Base-by-base conservation (phyloP, 768 basidiomycete genomes). In the Suillus occidentalis region DNA sequence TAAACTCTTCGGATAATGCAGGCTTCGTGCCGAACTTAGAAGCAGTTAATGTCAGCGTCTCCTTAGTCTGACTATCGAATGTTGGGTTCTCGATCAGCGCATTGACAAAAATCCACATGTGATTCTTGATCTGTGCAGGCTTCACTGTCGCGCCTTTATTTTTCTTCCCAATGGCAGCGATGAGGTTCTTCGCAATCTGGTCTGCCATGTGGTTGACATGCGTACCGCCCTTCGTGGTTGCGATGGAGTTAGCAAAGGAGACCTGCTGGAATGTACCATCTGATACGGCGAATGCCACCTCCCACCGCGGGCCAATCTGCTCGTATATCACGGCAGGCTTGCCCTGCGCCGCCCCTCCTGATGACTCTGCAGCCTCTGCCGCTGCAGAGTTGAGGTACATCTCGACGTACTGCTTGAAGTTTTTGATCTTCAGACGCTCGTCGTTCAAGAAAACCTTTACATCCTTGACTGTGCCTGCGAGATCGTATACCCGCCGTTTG, bases 31-130 rank as follows among this genome's bases (percentile, higher is more conserved):
- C 94, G 72, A 99, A 99, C 77, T 97, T 97, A 37, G 87, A 89
- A 22, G 90, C 80, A 4, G 89, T 88, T 53, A 98, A 79, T 1
- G 96, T 99, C 69, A 99, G 79, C 5, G 89, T 91, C 76, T 99
- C 97, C 81, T 99, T 99, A 43, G 97, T 98, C 77, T 99, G 97
- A 83, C 94, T 95, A 83, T 99, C 97, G 78, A 99, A 99, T 1
- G 95, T 94, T 10, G 97, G 97, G 73, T 99, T 99, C 80, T 97
- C 96, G 69, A 99, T 90, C 66, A 97, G 82, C 16, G 94, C 88
- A 72, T 98, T 99, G 73, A 99, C 89, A 72, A 99, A 99, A 62
- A 99, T 85, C 94, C 94, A 96, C 89, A 99, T 95, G 74, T 99
- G 96, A 72, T 91, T 95, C 83, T 94, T 97, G 80, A 99, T 89